Percentiles rank a stretch among this genome's conserved stretches.
phyloP scores from a whole-genome alignment of 306 rosid species.

The Quercus dentata region DNA sequence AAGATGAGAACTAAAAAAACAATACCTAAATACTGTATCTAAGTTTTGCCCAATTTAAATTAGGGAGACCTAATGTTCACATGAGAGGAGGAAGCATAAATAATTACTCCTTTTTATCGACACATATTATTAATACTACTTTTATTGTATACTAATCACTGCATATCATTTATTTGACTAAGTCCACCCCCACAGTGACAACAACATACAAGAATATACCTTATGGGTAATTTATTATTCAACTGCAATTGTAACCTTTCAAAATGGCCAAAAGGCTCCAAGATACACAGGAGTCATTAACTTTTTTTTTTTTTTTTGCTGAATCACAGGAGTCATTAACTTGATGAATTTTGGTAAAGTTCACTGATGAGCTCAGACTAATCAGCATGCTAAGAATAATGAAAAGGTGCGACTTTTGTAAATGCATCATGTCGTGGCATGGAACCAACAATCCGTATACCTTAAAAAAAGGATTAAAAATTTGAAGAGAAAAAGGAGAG shows the following conservation, averaged over 20 bases:
- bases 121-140: too few species aligned
- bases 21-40: accelerated
- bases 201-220: too few species aligned
- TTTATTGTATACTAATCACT: too few species aligned
- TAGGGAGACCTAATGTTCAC: too few species aligned
- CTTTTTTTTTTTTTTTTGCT: neutral
- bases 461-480: neutral
- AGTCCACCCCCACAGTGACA: too few species aligned
- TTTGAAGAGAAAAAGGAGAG: too few species aligned
- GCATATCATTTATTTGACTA: too few species aligned
- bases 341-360: neutral
- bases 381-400: neutral
- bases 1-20: accelerated
- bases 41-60: too few species aligned
- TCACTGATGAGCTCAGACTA: too few species aligned
- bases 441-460: neutral
- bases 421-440: neutral
- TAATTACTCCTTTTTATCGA: too few species aligned
- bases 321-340: neutral
- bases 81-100: too few species aligned
- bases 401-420: neutral
- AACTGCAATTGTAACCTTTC: neutral
- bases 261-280: neutral
- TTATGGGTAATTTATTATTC: too few species aligned
- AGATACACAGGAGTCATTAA: neutral